A percentile compares a stretch with the other conserved stretches of the same genome.
These are phyloP conservation scores for Candida sp. DNA, from an alignment of 1,139 yeast species.

Conservation along the genomic window DNA sequence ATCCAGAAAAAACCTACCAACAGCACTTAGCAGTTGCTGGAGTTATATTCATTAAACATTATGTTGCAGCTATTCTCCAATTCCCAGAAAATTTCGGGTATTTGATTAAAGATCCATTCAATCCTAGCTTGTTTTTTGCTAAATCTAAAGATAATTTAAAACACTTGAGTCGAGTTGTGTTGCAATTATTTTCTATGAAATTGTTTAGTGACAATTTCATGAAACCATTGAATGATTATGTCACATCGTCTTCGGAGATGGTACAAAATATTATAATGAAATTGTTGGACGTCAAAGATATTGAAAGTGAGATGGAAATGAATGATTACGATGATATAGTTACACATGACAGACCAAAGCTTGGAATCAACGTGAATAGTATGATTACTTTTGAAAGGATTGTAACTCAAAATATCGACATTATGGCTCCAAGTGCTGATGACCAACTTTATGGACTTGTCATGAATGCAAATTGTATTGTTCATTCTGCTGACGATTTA, in stretches of 20 bases:
- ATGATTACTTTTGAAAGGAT: constrained; percentile 61
- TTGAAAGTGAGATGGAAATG: constrained; percentile 61
- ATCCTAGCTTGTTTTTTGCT: constrained; percentile 22
- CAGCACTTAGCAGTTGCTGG: constrained; percentile 68
- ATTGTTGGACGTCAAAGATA: constrained; percentile 52
- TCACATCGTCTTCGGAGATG: constrained; percentile 47
- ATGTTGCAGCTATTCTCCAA: constrained; percentile 61
- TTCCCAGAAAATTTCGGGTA: constrained; percentile 66
- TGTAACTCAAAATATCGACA: constrained; percentile 50
- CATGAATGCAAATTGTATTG: constrained; percentile 27
- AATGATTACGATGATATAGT: constrained; percentile 72
- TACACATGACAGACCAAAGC: constrained; percentile 60
- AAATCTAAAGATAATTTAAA: constrained; percentile 48
- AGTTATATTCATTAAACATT: constrained; percentile 60
- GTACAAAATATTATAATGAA: constrained; percentile 41
- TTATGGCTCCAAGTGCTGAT: constrained; percentile 45
- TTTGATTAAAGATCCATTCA: constrained; percentile 21
- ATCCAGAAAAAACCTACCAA: constrained; percentile 50
- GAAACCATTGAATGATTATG: constrained; percentile 77
- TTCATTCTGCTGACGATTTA: constrained; percentile 36
- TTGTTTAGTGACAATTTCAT: constrained; percentile 71
- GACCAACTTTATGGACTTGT: constrained; percentile 54
- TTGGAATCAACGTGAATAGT: constrained; percentile 62
- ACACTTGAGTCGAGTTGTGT: constrained; percentile 56
- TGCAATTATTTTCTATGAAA: constrained; percentile 65